phyloP scores from a whole-genome alignment of 495 filamentous ascomycete genomes.

The Talaromyces ruber region DNA sequence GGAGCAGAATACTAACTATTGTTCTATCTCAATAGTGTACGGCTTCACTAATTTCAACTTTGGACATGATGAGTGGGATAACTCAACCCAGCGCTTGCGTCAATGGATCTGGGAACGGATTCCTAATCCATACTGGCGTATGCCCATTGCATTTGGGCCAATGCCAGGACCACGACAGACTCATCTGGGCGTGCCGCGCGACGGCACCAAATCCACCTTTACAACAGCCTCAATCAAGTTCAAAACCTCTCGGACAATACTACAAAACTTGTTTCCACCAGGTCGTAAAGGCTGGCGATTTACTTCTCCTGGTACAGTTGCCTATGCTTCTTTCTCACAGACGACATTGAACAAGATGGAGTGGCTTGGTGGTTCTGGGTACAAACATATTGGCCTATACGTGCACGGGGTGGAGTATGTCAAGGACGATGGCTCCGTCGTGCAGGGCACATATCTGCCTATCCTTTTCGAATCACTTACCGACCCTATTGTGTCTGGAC shows the following conservation, averaged over 20 bases:
- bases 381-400: neutral
- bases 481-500: neutral
- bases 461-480: neutral
- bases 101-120: neutral
- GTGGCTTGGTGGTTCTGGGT: neutral
- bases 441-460: neutral
- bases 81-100: conserved; percentile 13
- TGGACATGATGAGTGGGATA: no score
- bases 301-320: conserved; percentile 39
- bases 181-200: neutral
- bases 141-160: conserved; percentile 6
- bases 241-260: neutral
- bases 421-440: neutral
- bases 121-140: neutral
- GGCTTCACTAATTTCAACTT: no score
- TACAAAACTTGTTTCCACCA: conserved; percentile 65
- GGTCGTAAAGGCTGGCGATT: conserved; percentile 34
- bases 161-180: neutral
- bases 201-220: neutral
- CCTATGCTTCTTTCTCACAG: conserved; percentile 22
- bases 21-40: no score
- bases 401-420: neutral
- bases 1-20: no score
- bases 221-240: neutral
- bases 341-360: neutral